Percentiles rank a stretch among this genome's conserved stretches.
Evolutionary conservation across 768 basidiomycete species (phyloP).

Genomic region (Porphyrellus cyaneotinctus): DNA sequence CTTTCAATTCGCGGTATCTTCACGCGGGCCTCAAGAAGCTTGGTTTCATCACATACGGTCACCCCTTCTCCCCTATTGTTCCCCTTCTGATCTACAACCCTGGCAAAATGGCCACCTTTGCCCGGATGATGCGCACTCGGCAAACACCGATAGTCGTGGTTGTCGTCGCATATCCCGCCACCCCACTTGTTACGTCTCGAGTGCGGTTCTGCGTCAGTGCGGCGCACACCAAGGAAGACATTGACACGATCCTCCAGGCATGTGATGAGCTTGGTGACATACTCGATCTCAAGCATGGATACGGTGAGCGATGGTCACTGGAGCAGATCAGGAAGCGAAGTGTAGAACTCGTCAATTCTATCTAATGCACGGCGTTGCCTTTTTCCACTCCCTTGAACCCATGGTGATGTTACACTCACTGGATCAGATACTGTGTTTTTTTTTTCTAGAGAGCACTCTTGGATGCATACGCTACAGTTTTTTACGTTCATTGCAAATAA

Average conservation of each 20-base stretch:
- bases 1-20: constrained; percentile 95
- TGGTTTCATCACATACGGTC: constrained; percentile 96
- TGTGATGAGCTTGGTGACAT: constrained; percentile 90
- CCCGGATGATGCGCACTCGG: constrained; percentile 76
- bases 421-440: constrained; percentile 2
- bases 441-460: constrained; percentile 14
- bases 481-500: constrained; percentile 25
- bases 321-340: constrained; percentile 70
- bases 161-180: constrained; percentile 88
- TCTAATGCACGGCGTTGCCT: constrained; percentile 12
- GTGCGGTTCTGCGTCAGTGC: constrained; percentile 94
- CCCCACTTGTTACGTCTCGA: constrained; percentile 80
- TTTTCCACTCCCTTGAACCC: not conserved
- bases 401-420: not conserved
- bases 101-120: constrained; percentile 91
- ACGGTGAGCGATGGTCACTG: constrained; percentile 68
- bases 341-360: constrained; percentile 61
- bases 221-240: constrained; percentile 95
- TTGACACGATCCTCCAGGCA: constrained; percentile 79
- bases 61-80: constrained; percentile 87
- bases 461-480: constrained; percentile 21
- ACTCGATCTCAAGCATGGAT: constrained; percentile 84
- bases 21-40: constrained; percentile 81
- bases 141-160: constrained; percentile 82
- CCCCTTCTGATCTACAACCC: constrained; percentile 90